phyloP scores from a whole-genome alignment of 2,329 filamentous ascomycete genomes.

The Epicoccum nigrum region DNA sequence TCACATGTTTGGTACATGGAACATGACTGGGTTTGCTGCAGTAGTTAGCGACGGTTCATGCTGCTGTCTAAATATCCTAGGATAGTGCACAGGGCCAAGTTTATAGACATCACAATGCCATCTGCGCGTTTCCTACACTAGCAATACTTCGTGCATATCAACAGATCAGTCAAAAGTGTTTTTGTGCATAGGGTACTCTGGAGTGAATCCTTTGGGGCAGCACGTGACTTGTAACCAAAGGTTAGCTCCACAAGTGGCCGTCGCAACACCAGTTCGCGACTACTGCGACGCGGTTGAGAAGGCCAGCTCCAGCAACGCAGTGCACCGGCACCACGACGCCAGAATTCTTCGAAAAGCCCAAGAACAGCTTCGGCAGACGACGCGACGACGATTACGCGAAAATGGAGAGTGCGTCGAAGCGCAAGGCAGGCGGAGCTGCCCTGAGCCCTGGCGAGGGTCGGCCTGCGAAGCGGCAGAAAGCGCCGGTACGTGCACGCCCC shows the following conservation, averaged over 20 bases:
- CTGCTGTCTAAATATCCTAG: constrained; percentile 40
- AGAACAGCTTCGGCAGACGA: constrained; percentile 29
- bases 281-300: constrained; percentile 13
- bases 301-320: constrained; percentile 33
- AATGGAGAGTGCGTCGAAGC: constrained; percentile 59
- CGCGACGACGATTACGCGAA: constrained; percentile 38
- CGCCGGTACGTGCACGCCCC: constrained; percentile 59
- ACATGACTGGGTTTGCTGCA: constrained; percentile 28
- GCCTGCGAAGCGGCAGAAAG: constrained; percentile 64
- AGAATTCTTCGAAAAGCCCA: constrained; percentile 18
- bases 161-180: background rate
- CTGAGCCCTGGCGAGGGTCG: constrained; percentile 59
- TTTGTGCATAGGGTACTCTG: background rate
- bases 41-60: constrained; percentile 27
- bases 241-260: constrained; percentile 1
- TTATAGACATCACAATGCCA: constrained; percentile 19
- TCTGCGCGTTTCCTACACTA: constrained; percentile 1
- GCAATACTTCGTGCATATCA: background rate
- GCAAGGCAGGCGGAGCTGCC: constrained; percentile 59
- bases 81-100: constrained; percentile 26
- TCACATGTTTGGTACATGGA: constrained; percentile 12
- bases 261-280: constrained; percentile 12
- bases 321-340: constrained; percentile 40
- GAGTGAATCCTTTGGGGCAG: background rate
- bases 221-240: constrained; percentile 13